Evolutionary conservation across 1,284 basidiomycete species (phyloP).

Genomic region (Pseudozyma sp.): DNA sequence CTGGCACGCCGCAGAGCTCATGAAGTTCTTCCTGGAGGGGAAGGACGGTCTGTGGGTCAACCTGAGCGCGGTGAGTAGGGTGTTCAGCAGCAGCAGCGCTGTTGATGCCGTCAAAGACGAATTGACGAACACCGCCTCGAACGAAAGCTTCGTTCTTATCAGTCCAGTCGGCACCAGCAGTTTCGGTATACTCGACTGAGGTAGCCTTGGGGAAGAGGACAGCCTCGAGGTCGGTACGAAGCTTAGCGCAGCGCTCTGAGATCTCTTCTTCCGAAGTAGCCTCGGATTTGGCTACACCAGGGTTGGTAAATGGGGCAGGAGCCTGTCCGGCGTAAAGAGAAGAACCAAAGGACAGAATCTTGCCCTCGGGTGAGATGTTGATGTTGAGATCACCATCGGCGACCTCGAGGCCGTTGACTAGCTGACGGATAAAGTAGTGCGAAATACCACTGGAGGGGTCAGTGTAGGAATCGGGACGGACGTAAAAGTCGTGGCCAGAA

Average conservation of each 20-base stretch:
- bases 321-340: slow-evolving; percentile 53
- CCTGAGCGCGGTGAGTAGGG: slow-evolving; percentile 23
- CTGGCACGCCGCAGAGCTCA: slow-evolving; percentile 50
- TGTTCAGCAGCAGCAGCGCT: slow-evolving; percentile 10
- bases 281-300: slow-evolving; percentile 22
- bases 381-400: slow-evolving; percentile 59
- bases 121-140: slow-evolving; percentile 43
- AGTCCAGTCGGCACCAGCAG: slow-evolving; percentile 14
- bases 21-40: slow-evolving; percentile 57
- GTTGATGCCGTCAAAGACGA: slow-evolving; percentile 46
- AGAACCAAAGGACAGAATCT: slow-evolving; percentile 56
- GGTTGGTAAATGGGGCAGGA: slow-evolving; percentile 52
- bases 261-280: slow-evolving; percentile 20
- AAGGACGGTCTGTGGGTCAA: slow-evolving; percentile 23
- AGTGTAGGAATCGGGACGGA: slow-evolving; percentile 59
- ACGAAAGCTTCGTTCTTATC: slow-evolving; percentile 36
- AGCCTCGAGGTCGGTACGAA: slow-evolving; percentile 41
- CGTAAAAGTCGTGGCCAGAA: slow-evolving; percentile 51
- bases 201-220: slow-evolving; percentile 28
- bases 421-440: slow-evolving; percentile 57
- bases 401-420: slow-evolving; percentile 56
- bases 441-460: slow-evolving; percentile 53
- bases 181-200: slow-evolving; percentile 32
- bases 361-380: slow-evolving; percentile 49
- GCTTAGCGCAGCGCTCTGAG: slow-evolving; percentile 38